Evolutionary conservation across 306 rosid genomes (phyloP).

Genomic region (Malus sylvestris): DNA sequence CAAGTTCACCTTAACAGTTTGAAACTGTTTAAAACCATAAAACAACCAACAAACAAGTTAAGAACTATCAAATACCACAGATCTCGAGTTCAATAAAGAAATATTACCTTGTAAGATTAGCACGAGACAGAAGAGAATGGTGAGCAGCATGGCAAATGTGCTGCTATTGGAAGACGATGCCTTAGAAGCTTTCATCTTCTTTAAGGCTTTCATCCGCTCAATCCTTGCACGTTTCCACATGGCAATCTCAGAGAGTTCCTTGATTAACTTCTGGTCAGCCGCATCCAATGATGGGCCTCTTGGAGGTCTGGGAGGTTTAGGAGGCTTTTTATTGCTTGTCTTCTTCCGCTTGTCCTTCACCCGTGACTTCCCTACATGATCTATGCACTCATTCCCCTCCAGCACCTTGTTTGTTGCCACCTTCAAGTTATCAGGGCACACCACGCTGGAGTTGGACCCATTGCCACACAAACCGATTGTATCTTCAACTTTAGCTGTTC

Average conservation of each 20-base stretch:
- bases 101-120: slow-evolving; percentile 70
- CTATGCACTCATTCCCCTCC: slow-evolving; percentile 21
- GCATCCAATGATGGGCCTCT: slow-evolving; percentile 76
- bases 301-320: slow-evolving; percentile 95
- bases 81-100: background rate
- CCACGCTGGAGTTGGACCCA: slow-evolving; percentile 24
- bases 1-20: background rate
- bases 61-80: background rate
- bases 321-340: slow-evolving; percentile 53
- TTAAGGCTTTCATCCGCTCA: slow-evolving; percentile 72
- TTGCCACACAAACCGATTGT: slow-evolving; percentile 34
- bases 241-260: slow-evolving; percentile 76
- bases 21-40: background rate
- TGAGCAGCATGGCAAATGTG: slow-evolving; percentile 59
- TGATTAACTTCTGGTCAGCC: slow-evolving; percentile 66
- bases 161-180: slow-evolving; percentile 42
- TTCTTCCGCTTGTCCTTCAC: slow-evolving; percentile 71
- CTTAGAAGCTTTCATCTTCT: slow-evolving; percentile 70
- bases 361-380: slow-evolving; percentile 26
- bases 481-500: slow-evolving; percentile 31
- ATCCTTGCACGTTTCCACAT: slow-evolving; percentile 73
- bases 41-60: background rate
- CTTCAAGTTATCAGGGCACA: slow-evolving; percentile 26
- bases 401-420: slow-evolving; percentile 29
- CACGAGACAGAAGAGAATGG: slow-evolving; percentile 71